Evolutionary conservation across 1,284 basidiomycete species (phyloP).

Genomic region (Tilletia caries): DNA sequence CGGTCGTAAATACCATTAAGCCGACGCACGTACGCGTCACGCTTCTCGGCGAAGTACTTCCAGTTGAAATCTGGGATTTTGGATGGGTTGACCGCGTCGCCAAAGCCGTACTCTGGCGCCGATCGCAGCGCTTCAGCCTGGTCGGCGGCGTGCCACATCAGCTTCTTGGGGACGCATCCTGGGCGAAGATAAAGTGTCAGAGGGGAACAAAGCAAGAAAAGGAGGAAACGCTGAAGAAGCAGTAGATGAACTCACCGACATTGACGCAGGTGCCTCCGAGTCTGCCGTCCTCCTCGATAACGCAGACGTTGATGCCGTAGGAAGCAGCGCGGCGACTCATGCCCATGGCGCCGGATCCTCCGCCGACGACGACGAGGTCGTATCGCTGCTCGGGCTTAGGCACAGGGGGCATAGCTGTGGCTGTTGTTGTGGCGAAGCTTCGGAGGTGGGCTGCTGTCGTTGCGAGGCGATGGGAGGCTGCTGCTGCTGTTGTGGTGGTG

Average conservation of each 20-base stretch:
- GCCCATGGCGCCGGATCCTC: conserved; percentile 53
- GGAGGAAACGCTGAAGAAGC: no score
- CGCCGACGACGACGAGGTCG: conserved; percentile 52
- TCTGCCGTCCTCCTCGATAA: conserved; percentile 73
- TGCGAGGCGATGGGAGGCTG: conserved; percentile 4
- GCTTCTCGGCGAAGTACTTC: conserved; percentile 83
- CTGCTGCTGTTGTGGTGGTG: conserved; percentile 1
- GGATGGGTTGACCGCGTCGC: conserved; percentile 16
- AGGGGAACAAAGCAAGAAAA: no score
- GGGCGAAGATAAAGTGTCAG: conserved; percentile 11
- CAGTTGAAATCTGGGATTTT: conserved; percentile 69
- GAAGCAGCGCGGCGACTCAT: conserved; percentile 66
- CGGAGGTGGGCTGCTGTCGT: background rate
- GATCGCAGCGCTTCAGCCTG: conserved; percentile 71
- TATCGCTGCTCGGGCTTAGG: conserved; percentile 40
- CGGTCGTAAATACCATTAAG: conserved; percentile 81
- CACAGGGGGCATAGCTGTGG: conserved; percentile 45
- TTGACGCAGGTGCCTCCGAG: conserved; percentile 96
- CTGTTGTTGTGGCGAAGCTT: conserved; percentile 15
- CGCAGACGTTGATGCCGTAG: conserved; percentile 88
- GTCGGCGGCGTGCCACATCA: conserved; percentile 99
- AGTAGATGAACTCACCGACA: conserved; percentile 70
- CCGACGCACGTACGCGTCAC: conserved; percentile 87
- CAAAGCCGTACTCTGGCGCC: conserved; percentile 73
- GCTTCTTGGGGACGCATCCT: conserved; percentile 60